These are phyloP conservation scores for Gastrolobium villosum DNA, from an alignment of 306 rosid species.

Conservation along the genomic window DNA sequence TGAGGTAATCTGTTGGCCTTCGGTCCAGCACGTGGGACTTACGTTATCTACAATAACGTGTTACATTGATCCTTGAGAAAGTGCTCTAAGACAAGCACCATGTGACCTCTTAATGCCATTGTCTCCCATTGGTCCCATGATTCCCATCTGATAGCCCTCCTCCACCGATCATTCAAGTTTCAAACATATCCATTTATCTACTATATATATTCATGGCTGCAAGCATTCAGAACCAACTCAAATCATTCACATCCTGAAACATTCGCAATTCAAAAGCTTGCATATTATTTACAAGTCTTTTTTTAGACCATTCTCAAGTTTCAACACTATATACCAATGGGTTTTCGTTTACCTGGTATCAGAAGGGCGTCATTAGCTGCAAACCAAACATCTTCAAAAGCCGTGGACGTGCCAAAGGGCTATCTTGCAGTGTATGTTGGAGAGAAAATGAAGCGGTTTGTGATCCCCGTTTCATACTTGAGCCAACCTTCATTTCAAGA, in stretches of 20 bases:
- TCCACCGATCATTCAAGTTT: background rate
- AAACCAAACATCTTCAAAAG: slow-evolving; percentile 28
- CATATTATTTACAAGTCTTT: background rate
- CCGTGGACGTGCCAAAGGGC: slow-evolving; percentile 53
- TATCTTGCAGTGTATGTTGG: slow-evolving; percentile 59
- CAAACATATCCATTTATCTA: slow-evolving; percentile 32
- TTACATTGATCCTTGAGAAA: background rate
- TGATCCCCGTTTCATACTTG: slow-evolving; percentile 52
- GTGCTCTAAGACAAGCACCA: slow-evolving; percentile 32
- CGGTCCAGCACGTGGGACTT: background rate
- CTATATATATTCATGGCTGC: slow-evolving; percentile 38
- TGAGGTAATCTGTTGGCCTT: slow-evolving; percentile 18
- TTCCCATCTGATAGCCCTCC: background rate
- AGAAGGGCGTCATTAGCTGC: slow-evolving; percentile 19
- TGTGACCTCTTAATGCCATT: slow-evolving; percentile 21
- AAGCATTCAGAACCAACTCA: slow-evolving; percentile 29
- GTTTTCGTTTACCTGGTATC: slow-evolving; percentile 41
- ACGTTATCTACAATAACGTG: background rate
- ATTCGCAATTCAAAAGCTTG: background rate
- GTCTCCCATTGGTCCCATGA: background rate
- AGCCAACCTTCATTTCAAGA: slow-evolving; percentile 47
- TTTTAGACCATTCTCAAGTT: background rate
- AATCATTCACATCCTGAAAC: slow-evolving; percentile 23
- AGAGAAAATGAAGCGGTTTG: slow-evolving; percentile 49
- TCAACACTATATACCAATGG: slow-evolving; percentile 38